Evolutionary conservation across 257 asterid species (phyloP).

Genomic region (Vinca minor): DNA sequence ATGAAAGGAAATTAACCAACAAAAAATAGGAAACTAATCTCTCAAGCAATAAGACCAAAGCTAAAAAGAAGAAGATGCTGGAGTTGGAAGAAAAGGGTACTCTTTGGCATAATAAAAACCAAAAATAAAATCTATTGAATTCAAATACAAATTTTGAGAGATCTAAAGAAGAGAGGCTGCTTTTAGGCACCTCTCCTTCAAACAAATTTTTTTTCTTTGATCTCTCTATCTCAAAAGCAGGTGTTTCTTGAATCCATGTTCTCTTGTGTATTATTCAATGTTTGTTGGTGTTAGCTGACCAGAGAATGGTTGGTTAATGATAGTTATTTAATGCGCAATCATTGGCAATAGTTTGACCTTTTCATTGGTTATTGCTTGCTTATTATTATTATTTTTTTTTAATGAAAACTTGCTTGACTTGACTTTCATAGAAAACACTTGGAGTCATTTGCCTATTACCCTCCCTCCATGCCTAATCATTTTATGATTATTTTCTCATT

Average conservation of each 20-base stretch:
- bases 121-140: constrained; percentile 3
- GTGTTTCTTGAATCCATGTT: constrained; percentile 7
- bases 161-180: constrained; percentile 44
- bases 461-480: constrained; percentile 3
- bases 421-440: constrained; percentile 15
- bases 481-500: too few relatives aligned
- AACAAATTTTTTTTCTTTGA: constrained; percentile 14
- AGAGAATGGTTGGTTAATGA: constrained; percentile 26
- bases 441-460: constrained; percentile 18
- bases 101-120: constrained; percentile 5
- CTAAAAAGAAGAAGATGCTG: constrained; percentile 1
- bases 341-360: constrained; percentile 21
- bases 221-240: constrained; percentile 8
- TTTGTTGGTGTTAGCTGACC: constrained; percentile 24
- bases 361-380: constrained; percentile 13
- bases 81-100: constrained; percentile 20
- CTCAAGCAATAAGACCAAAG: constrained; percentile 7
- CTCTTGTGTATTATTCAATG: constrained; percentile 14
- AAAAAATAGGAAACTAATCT: constrained; percentile 6
- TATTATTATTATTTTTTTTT: too few relatives aligned
- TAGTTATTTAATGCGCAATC: constrained; percentile 17
- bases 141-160: constrained; percentile 25
- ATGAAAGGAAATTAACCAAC: background rate
- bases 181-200: constrained; percentile 26
- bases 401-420: too few relatives aligned